Conservation (phyloP, 2,329 filamentous ascomycete species). For the Diaporthe velutina region DNA sequence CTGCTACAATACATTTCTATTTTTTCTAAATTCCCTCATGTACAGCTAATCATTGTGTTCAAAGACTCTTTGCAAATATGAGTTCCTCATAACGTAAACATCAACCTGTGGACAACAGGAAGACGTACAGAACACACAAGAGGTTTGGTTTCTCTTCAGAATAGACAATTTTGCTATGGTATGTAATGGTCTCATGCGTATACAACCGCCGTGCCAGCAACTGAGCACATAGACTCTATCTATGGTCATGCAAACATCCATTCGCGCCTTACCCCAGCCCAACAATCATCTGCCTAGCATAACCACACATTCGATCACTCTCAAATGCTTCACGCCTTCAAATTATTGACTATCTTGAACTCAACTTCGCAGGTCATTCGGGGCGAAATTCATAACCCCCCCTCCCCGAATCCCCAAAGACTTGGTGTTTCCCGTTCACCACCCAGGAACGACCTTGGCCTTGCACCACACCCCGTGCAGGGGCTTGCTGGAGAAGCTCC, state of each 20-base stretch:
- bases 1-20: no score
- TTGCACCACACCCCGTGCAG: constrained; percentile 12
- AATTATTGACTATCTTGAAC: no score
- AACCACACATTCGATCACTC: not conserved
- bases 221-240: not conserved
- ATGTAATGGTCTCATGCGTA: not conserved
- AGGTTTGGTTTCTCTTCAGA: not conserved
- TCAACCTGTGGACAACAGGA: no score
- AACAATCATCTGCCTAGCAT: not conserved
- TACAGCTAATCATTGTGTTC: no score
- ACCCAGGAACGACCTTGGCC: not conserved
- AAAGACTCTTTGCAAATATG: no score
- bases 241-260: not conserved
- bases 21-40: no score
- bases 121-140: not conserved
- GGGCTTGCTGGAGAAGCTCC: constrained; percentile 18
- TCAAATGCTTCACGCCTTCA: not conserved
- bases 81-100: no score
- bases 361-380: no score
- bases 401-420: no score
- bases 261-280: not conserved
- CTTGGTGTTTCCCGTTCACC: not conserved
- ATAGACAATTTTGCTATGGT: not conserved
- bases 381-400: no score
- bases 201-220: not conserved